phyloP scores from a whole-genome alignment of 192 early-diverging fungal genomes.

The Podila minutissima region DNA sequence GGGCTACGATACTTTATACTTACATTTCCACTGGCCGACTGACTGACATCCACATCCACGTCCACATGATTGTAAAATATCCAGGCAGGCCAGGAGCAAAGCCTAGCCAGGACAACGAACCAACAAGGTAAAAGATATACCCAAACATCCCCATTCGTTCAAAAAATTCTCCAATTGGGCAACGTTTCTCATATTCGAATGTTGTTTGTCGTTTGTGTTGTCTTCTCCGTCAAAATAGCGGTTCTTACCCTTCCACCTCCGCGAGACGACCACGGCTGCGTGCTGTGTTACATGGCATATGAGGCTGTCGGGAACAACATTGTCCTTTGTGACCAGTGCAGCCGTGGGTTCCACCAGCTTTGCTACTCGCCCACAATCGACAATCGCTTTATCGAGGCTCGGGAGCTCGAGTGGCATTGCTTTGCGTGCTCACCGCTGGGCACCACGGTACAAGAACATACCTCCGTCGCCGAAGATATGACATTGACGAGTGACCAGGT shows the following conservation, averaged over 20 bases:
- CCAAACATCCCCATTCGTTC: no score
- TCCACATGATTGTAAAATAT: no score
- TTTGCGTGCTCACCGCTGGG: slow-evolving; percentile 11
- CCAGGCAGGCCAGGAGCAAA: no score
- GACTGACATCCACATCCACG: no score
- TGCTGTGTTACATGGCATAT: slow-evolving; percentile 7
- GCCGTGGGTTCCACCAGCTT: slow-evolving; percentile 48
- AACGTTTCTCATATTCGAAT: no score
- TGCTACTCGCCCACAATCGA: slow-evolving; percentile 49
- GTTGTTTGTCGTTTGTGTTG: not conserved
- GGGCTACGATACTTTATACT: no score
- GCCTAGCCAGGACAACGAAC: no score
- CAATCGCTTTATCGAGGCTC: slow-evolving; percentile 28
- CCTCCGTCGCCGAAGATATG: slow-evolving; percentile 34
- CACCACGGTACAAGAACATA: slow-evolving; percentile 18
- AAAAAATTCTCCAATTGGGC: no score
- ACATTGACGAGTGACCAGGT: slow-evolving; percentile 29
- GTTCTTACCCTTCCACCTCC: slow-evolving; percentile 4
- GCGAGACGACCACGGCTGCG: slow-evolving; percentile 34
- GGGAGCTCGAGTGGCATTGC: slow-evolving; percentile 41
- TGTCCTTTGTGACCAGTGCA: slow-evolving; percentile 50
- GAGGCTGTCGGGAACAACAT: slow-evolving; percentile 29
- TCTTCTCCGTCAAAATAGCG: not conserved
- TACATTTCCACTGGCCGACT: no score
- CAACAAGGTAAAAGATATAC: no score